Percentiles rank a stretch among this genome's conserved stretches.
These are phyloP conservation scores for Ceratorhiza oryzae-sativae DNA, from an alignment of 1,284 basidiomycete genomes.

Conservation along the genomic window DNA sequence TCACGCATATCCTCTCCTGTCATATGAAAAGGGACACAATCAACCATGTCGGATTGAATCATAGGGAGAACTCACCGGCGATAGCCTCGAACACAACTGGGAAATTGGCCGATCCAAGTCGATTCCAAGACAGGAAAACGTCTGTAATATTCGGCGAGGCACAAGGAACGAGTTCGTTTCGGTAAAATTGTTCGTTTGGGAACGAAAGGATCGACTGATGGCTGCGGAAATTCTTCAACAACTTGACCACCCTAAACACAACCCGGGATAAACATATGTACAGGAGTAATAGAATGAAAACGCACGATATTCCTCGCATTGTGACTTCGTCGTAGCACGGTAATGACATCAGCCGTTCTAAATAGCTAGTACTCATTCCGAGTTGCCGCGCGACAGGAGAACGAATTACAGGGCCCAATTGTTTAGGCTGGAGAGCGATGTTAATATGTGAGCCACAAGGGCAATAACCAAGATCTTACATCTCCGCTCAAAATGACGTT, in stretches of 20 bases:
- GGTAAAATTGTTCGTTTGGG: constrained; percentile 65
- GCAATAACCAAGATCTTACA: constrained; percentile 2
- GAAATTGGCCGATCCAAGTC: constrained; percentile 58
- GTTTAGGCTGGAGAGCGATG: constrained; percentile 53
- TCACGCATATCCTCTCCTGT: constrained; percentile 62
- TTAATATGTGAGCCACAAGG: background rate
- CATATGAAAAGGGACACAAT: background rate
- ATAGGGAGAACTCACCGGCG: constrained; percentile 50
- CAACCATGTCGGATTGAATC: background rate
- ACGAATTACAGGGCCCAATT: constrained; percentile 67
- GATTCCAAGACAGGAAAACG: constrained; percentile 50
- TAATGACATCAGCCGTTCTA: constrained; percentile 64
- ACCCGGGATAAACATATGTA: too few relatives aligned
- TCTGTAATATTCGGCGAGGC: constrained; percentile 53
- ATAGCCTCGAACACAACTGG: constrained; percentile 68
- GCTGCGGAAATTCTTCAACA: constrained; percentile 65
- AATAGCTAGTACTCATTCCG: constrained; percentile 61
- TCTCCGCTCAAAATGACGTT: constrained; percentile 67
- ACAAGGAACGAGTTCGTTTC: constrained; percentile 57
- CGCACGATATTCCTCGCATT: constrained; percentile 38
- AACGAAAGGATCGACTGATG: constrained; percentile 63
- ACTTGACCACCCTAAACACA: constrained; percentile 60
- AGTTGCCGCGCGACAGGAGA: constrained; percentile 58
- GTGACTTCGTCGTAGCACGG: constrained; percentile 54
- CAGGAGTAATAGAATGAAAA: background rate